Base-by-base conservation (phyloP, 225 moss, liverwort and hornwort species). In the Rhytidiadelphus loreus region DNA sequence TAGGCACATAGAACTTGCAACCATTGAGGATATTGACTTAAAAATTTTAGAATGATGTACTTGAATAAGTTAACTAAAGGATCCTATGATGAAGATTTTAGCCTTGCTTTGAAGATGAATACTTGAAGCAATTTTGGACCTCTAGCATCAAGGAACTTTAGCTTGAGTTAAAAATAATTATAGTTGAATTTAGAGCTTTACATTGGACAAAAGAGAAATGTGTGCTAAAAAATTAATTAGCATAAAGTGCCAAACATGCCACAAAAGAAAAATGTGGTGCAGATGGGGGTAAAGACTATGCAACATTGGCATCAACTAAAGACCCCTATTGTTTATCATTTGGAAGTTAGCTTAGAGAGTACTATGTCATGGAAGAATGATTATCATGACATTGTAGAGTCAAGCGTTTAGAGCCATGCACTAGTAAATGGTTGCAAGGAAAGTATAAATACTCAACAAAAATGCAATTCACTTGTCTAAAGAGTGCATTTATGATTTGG, bases 201-300 rank as follows among this genome's bases (percentile, higher is more conserved):
- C 24, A 70, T 41, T 41, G 24, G 24, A 14, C 7, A 2, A 69
- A 12, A 69, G 4, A 24, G 4, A 69, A 69, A 23, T 12, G 3
- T 12, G 3, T n/a, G 7, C 4, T n/a, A 0, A n/a, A 0, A n/a
- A 12, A 23, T n/a, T n/a, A 23, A 12, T 39, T 39, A 13, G 12
- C 7, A 22, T 0, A 12, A 0, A n/a, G 7, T 68, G 4, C 39
- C 7, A 23, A n/a, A 23, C 13, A 68, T 69, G 13, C 39, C 7
- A 39, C 5, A 7, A 4, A 1, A 39, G 5, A 13, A 39, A 68
- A n/a, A 69, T 69, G 19, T n/a, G 6, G 39, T 23, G 0, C 2
- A 6, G 1, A n/a, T n/a, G n/a, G n/a, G n/a, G n/a, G n/a, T n/a
- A n/a, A n/a, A n/a, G n/a, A 6, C 0, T 11, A 3, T 5, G 6